phyloP scores from a whole-genome alignment of 2,329 filamentous ascomycete species.

The Harringtonia aguacate region DNA sequence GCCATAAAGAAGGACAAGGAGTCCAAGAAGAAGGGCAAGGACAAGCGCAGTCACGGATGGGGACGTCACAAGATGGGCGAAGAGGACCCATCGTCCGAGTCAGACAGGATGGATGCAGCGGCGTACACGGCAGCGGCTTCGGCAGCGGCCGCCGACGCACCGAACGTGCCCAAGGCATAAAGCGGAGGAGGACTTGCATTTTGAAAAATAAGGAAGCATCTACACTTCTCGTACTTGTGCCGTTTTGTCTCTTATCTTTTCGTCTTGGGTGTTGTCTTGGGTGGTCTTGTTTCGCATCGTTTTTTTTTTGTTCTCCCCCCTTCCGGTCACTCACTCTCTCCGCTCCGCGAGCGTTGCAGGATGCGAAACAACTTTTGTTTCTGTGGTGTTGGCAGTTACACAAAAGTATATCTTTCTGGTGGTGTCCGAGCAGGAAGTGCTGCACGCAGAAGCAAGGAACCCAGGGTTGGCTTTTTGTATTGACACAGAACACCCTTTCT shows the following conservation, averaged over 20 bases:
- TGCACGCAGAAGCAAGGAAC: too few species aligned
- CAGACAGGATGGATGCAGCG: slow-evolving; percentile 6
- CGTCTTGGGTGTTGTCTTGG: neutral
- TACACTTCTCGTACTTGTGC: neutral
- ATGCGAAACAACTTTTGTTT: neutral
- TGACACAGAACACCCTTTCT: neutral
- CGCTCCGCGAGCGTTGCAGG: neutral
- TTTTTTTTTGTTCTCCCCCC: neutral
- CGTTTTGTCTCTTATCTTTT: neutral
- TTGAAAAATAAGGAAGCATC: neutral
- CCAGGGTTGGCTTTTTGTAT: neutral
- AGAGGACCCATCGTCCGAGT: neutral
- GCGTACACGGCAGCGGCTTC: slow-evolving; percentile 11
- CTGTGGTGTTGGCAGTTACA: neutral
- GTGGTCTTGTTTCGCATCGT: neutral
- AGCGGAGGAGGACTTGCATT: neutral
- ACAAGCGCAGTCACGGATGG: neutral
- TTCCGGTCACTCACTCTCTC: neutral
- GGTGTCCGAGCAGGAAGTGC: too few species aligned
- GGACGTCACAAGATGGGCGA: neutral
- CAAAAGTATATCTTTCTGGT: neutral
- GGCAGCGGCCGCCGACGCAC: slow-evolving; percentile 1
- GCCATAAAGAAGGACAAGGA: slow-evolving; percentile 91
- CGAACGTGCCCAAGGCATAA: slow-evolving; percentile 1
- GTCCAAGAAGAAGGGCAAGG: slow-evolving; percentile 30